Conservation (phyloP, 768 basidiomycete species). For the Gymnopilus dilepis region DNA sequence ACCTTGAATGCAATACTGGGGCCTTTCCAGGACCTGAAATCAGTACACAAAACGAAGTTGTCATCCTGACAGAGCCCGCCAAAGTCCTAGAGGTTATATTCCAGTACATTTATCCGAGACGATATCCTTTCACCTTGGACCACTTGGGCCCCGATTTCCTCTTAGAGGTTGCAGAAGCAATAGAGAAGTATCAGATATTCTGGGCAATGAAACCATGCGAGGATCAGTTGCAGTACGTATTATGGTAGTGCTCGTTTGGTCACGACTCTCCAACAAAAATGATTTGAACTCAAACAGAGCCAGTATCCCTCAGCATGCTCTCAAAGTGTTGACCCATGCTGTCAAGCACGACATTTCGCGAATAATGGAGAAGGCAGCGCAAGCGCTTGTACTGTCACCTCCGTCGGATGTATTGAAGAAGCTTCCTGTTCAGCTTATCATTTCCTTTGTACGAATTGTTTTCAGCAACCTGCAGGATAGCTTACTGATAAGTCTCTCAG, state of each 20-base stretch:
- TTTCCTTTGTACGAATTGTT: neutral
- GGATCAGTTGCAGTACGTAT: conserved; percentile 5
- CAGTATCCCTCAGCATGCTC: neutral
- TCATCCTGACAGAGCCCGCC: neutral
- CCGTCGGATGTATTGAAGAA: neutral
- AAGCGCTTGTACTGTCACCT: neutral
- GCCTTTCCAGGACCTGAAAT: neutral
- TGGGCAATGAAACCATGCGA: conserved; percentile 24
- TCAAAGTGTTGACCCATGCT: neutral
- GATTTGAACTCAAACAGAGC: neutral
- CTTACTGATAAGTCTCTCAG: neutral
- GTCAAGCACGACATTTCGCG: neutral
- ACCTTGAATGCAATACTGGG: neutral
- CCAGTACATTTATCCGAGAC: neutral
- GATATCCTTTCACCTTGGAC: neutral
- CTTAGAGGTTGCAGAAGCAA: conserved; percentile 23
- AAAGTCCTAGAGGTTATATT: neutral
- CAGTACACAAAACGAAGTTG: neutral
- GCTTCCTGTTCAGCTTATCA: neutral
- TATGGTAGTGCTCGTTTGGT: neutral
- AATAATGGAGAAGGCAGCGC: neutral
- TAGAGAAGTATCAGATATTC: conserved; percentile 27
- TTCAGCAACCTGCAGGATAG: neutral
- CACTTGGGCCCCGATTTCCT: conserved; percentile 12
- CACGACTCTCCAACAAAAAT: too few species aligned